Evolutionary conservation across 2,329 filamentous ascomycete species (phyloP).

Genomic region (Sarocladiaceae sp.): DNA sequence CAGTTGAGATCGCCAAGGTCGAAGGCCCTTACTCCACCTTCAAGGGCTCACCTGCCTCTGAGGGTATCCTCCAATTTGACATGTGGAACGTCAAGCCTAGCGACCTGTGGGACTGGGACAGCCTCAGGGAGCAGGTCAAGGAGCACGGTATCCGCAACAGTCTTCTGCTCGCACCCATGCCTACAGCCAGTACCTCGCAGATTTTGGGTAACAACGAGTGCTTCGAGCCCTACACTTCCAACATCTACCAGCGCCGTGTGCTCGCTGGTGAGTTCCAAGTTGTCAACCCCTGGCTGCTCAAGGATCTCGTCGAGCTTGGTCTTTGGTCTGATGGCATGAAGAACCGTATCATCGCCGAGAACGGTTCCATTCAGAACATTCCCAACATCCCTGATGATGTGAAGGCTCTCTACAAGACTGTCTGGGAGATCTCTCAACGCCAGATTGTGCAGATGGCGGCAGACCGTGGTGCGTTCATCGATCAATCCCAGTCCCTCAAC

Average conservation of each 20-base stretch:
- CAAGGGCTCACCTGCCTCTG: slow-evolving; percentile 86
- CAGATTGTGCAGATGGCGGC: slow-evolving; percentile 97
- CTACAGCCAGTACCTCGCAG: slow-evolving; percentile 93
- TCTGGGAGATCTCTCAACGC: slow-evolving; percentile 98
- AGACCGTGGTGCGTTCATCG: slow-evolving; percentile 96
- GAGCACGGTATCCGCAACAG: slow-evolving; percentile 94
- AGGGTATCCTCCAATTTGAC: slow-evolving; percentile 96
- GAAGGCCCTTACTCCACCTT: slow-evolving; percentile 86
- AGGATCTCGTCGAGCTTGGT: slow-evolving; percentile 96
- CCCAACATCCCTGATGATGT: slow-evolving; percentile 94
- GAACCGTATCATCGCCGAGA: slow-evolving; percentile 98
- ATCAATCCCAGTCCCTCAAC: slow-evolving; percentile 98
- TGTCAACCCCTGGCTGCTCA: slow-evolving; percentile 97
- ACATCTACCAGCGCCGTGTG: slow-evolving; percentile 98
- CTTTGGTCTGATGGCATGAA: slow-evolving; percentile 99
- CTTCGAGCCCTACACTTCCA: slow-evolving; percentile 99
- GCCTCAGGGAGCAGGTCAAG: slow-evolving; percentile 85
- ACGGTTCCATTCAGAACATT: slow-evolving; percentile 93
- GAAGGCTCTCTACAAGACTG: slow-evolving; percentile 98
- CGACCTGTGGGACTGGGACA: slow-evolving; percentile 94
- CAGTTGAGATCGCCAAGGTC: slow-evolving; percentile 77
- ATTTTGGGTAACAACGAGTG: slow-evolving; percentile 99
- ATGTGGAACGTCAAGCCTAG: slow-evolving; percentile 96
- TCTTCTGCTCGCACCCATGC: slow-evolving; percentile 93
- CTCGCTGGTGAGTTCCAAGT: slow-evolving; percentile 98